Evolutionary conservation across 2,329 filamentous ascomycete genomes (phyloP).

Genomic region (Phyllosticta capitalensis): DNA sequence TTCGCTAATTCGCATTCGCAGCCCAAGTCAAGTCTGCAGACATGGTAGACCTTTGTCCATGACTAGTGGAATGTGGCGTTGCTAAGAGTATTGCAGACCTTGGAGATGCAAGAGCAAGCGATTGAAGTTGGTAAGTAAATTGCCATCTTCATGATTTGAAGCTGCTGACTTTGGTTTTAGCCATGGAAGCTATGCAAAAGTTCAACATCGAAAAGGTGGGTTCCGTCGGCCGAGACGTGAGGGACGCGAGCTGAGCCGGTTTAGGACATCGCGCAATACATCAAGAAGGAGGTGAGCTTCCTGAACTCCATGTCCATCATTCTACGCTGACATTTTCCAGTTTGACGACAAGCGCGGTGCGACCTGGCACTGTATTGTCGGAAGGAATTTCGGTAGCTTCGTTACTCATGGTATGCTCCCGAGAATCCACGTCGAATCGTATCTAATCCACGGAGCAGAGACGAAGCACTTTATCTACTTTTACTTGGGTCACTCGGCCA

Average conservation of each 20-base stretch:
- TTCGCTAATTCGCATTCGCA: slow-evolving; percentile 31
- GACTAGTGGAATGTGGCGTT: background rate
- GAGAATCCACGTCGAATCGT: background rate
- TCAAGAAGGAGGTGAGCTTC: slow-evolving; percentile 70
- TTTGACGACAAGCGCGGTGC: slow-evolving; percentile 95
- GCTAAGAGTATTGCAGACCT: slow-evolving; percentile 51
- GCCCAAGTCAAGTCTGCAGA: slow-evolving; percentile 97
- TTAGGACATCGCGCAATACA: slow-evolving; percentile 89
- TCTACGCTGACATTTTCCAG: slow-evolving; percentile 38
- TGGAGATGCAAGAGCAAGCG: slow-evolving; percentile 93
- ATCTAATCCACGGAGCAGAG: slow-evolving; percentile 48
- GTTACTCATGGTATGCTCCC: slow-evolving; percentile 76
- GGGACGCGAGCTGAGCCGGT: background rate
- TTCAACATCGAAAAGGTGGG: slow-evolving; percentile 62
- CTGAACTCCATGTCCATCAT: background rate
- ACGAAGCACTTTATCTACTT: slow-evolving; percentile 99
- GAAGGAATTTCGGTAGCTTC: slow-evolving; percentile 97
- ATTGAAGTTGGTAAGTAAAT: slow-evolving; percentile 78
- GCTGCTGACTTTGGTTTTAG: slow-evolving; percentile 30
- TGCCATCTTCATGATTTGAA: slow-evolving; percentile 16
- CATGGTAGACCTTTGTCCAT: slow-evolving; percentile 65
- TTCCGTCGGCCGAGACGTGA: background rate
- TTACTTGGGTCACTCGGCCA: slow-evolving; percentile 96
- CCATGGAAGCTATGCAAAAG: slow-evolving; percentile 62
- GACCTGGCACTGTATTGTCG: slow-evolving; percentile 99